Conservation (phyloP, 495 filamentous ascomycete genomes). For the Parmelia sp. region DNA sequence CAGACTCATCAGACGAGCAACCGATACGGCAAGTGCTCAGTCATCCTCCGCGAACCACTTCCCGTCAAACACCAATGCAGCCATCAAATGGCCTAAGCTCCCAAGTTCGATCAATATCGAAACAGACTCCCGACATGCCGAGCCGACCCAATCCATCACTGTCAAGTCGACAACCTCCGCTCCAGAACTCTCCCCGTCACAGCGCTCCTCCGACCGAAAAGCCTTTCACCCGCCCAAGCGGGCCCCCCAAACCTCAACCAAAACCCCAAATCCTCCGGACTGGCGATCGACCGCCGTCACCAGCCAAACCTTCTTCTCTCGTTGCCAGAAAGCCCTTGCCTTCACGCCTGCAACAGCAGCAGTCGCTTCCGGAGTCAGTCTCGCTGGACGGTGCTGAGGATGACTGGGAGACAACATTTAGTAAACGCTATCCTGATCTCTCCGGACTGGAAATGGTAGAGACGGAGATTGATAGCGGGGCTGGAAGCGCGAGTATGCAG, state of each 20-base stretch:
- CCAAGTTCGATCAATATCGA: conserved; percentile 13
- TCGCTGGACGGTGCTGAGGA: conserved; percentile 29
- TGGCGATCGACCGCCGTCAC: conserved; percentile 21
- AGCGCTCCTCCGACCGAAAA: conserved; percentile 9
- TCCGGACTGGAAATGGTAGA: conserved; percentile 79
- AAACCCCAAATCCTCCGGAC: conserved; percentile 28
- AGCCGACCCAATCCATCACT: conserved; percentile 4
- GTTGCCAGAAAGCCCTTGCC: conserved; percentile 10
- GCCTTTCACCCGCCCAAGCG: conserved; percentile 13
- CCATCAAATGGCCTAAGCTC: conserved; percentile 3
- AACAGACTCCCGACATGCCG: conserved; percentile 7
- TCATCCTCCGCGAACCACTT: conserved; percentile 16
- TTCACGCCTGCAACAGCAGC: conserved; percentile 10
- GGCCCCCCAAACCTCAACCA: conserved; percentile 27
- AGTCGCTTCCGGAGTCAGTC: conserved; percentile 9
- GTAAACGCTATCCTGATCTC: conserved; percentile 74
- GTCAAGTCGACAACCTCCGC: not conserved
- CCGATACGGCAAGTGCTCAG: not conserved
- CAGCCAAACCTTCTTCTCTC: conserved; percentile 22
- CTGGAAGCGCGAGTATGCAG: not conserved
- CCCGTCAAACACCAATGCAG: conserved; percentile 13
- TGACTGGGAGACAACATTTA: conserved; percentile 70
- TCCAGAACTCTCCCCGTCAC: not conserved
- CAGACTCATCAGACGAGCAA: conserved; percentile 41
- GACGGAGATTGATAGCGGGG: conserved; percentile 49